Evolutionary conservation across 345 rosid genomes (phyloP), one percentile per base, ranked within the genome.

Genomic region (Balakata baccata): DNA sequence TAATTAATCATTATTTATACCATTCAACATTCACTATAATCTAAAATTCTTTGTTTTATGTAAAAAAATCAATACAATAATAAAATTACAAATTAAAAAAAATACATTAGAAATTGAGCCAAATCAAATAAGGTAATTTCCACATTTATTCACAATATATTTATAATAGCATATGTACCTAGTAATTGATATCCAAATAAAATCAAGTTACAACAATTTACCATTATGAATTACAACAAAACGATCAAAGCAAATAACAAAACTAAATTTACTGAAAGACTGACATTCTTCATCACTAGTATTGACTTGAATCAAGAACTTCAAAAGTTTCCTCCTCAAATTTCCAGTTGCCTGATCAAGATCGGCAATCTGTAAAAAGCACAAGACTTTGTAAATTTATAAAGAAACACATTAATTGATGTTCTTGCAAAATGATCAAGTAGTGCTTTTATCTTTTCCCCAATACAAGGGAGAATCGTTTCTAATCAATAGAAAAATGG

Each of bases 271-370:
- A 9, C 3, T 54, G 17, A 67, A 8, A 41, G 50, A 81, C 99
- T 86, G 77, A 95, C 99, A 95, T 79, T 91, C 94, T 89, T 95
- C 98, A 18, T 98, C 97, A 77, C 99, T 95, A 66, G 99, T 95
- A 78, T 95, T 92, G 75, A 95, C 97, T 87, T 95, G 99, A 79
- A 95, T 82, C 62, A 91, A 81, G 64, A 95, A 87, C 84, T 91
- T 89, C 83, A 95, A 75, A 60, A 91, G 99, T 78, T 86, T 86
- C 84, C 94, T 91, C 77, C 87, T 94, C 57, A 90, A 70, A 74
- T 80, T 88, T 38, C 84, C 94, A 79, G 86, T 87, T 64, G 69
- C 82, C 52, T 87, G 93, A 76, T 92, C 85, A 54, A 95, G 92
- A 84, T 87, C 86, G 64, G 99, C 99, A 73, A 92, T 95, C 99